Conservation (phyloP, 768 basidiomycete species). For the Russula foetens region DNA sequence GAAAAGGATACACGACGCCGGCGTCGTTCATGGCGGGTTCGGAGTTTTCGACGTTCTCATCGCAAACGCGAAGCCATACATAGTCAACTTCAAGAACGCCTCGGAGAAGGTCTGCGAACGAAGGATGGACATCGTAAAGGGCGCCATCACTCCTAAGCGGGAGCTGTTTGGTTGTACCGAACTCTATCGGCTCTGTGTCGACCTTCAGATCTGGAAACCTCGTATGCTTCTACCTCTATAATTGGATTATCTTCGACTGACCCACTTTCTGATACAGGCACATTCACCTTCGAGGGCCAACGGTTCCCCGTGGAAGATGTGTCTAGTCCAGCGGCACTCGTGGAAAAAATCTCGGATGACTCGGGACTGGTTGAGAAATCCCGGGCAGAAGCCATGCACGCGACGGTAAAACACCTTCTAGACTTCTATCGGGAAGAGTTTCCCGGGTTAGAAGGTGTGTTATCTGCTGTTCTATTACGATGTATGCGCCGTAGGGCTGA, state of each 20-base stretch:
- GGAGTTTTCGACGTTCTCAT: background rate
- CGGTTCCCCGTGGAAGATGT: constrained; percentile 6
- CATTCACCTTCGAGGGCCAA: constrained; percentile 1
- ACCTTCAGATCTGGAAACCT: constrained; percentile 9
- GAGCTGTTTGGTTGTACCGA: constrained; percentile 10
- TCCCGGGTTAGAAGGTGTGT: constrained; percentile 5
- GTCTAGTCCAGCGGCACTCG: constrained; percentile 4
- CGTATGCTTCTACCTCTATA: background rate
- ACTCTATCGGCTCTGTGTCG: constrained; percentile 7
- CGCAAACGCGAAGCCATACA: background rate
- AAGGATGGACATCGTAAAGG: background rate
- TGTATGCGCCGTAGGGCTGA: background rate
- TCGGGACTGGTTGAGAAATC: background rate
- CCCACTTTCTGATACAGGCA: background rate
- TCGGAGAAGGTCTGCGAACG: constrained; percentile 4
- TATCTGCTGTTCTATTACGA: background rate
- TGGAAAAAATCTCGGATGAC: background rate
- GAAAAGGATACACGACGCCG: constrained; percentile 5
- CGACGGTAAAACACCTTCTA: constrained; percentile 1
- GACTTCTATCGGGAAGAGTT: constrained; percentile 13
- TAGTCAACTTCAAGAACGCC: constrained; percentile 10
- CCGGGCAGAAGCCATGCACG: constrained; percentile 1
- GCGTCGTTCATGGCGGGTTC: constrained; percentile 4
- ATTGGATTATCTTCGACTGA: background rate
- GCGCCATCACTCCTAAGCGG: background rate